Percentiles rank a stretch among this genome's conserved stretches.
These are phyloP conservation scores for Aureobasidium sp. DNA, from an alignment of 2,329 filamentous ascomycete genomes.

Conservation along the genomic window DNA sequence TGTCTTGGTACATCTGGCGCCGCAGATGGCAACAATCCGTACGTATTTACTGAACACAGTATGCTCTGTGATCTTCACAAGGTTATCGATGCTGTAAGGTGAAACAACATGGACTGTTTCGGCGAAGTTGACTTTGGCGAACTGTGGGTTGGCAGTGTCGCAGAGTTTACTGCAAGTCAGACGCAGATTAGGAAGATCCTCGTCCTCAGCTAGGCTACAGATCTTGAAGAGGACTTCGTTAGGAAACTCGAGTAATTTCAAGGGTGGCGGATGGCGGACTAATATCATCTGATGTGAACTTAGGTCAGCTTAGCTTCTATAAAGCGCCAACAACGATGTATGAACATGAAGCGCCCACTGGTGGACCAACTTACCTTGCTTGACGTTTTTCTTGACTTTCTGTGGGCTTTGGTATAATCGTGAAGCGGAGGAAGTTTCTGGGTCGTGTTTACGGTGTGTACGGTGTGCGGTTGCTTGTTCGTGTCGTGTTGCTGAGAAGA, in stretches of 20 bases:
- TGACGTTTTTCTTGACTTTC: no score
- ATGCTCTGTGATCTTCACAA: slow-evolving; percentile 16
- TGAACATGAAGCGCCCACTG: no score
- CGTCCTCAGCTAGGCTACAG: neutral
- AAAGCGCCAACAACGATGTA: no score
- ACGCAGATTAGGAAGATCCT: neutral
- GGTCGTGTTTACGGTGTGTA: no score
- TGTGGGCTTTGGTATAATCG: no score
- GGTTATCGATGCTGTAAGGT: slow-evolving; percentile 2
- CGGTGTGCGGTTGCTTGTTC: no score
- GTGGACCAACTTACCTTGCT: no score
- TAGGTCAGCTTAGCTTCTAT: neutral
- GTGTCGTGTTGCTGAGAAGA: no score
- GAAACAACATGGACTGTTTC: neutral
- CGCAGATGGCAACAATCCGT: neutral
- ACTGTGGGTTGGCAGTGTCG: neutral
- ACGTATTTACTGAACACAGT: neutral
- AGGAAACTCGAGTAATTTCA: neutral
- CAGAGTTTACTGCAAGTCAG: neutral
- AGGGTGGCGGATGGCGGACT: neutral
- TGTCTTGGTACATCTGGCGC: neutral
- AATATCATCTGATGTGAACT: neutral
- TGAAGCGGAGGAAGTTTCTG: no score
- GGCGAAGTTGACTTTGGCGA: neutral
- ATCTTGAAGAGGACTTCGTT: neutral